Base-by-base conservation (phyloP, 257 asterid genomes). In the Galeopsis tetrahit region DNA sequence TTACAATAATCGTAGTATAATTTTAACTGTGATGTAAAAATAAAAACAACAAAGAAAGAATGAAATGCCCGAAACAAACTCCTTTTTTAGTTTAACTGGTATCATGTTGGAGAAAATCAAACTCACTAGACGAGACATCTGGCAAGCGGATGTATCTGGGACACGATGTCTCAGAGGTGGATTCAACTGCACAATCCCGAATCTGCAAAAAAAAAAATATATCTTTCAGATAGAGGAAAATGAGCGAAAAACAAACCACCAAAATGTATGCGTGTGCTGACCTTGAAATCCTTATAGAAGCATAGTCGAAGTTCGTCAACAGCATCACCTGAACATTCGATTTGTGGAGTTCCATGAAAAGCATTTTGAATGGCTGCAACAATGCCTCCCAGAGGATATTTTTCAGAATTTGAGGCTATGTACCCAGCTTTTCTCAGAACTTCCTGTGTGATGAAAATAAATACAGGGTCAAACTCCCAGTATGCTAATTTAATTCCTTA, bases 261-360 rank as follows among this genome's bases (percentile, higher is more conserved):
- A 51, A 43, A 51, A 57, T 4, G 35, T 7, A 61, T 10, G 56
- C 3, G 36, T 43, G 33, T 6, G 15, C 83, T 49, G 66, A 91
- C 97, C 97, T 82, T 84, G 79, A 94, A 91, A 83, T 91, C 91
- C 85, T 91, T 94, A 51, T 67, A 76, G 89, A 94, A 91, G 89
- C 99, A 94, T 63, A 94, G 67, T 31, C 85, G 84, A 52, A 94
- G 96, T 78, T 94, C 99, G 74, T 85, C 85, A 59, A 94, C 75
- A 36, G 95, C 91, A 77, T 58, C 92, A 10, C 85, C 82, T 0
- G 90, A 79, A 88, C 98, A 94, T 70, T 60, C 62, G 65, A 94
- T 53, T 81, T 86, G 91, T 46, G 99, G 96, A 70, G 95, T 91
- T 65, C 80, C 69, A 64, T 87, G 87, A 80, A 88, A 91, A 75